Evolutionary conservation across 2,329 filamentous ascomycete species (phyloP).

Genomic region (Neonectria hederae): DNA sequence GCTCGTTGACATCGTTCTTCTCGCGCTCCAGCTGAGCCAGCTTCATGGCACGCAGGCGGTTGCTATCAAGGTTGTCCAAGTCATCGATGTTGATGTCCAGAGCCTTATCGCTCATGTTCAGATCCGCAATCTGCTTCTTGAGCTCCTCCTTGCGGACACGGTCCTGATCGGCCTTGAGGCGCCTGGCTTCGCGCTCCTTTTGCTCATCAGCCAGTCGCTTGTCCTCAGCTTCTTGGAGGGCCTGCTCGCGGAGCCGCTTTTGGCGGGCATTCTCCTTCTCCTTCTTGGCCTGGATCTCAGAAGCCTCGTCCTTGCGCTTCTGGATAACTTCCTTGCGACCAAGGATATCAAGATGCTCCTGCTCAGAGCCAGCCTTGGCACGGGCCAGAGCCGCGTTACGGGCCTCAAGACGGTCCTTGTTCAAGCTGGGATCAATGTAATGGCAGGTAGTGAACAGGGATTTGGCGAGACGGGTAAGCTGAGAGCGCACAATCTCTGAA

Average conservation of each 20-base stretch:
- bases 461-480: constrained; percentile 90
- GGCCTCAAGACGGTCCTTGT: constrained; percentile 80
- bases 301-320: constrained; percentile 96
- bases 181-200: constrained; percentile 86
- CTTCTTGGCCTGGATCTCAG: constrained; percentile 84
- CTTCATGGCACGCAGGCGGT: constrained; percentile 92
- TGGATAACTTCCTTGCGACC: constrained; percentile 90
- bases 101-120: constrained; percentile 86
- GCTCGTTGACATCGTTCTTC: constrained; percentile 95
- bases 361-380: constrained; percentile 86
- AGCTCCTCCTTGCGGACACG: constrained; percentile 92
- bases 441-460: constrained; percentile 92
- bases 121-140: constrained; percentile 89
- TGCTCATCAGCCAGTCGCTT: constrained; percentile 92
- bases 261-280: constrained; percentile 92
- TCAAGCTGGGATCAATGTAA: constrained; percentile 92
- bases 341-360: constrained; percentile 88
- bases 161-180: constrained; percentile 86
- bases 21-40: constrained; percentile 95
- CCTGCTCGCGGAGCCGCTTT: constrained; percentile 86
- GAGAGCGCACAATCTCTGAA: constrained; percentile 95
- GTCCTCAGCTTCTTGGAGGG: constrained; percentile 89
- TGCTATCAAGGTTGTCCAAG: constrained; percentile 86
- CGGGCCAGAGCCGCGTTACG: constrained; percentile 83
- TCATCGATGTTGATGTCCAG: constrained; percentile 81